Evolutionary conservation across 768 basidiomycete genomes (phyloP), one percentile per base, ranked within the genome.

Genomic region (Leccinum boreale): DNA sequence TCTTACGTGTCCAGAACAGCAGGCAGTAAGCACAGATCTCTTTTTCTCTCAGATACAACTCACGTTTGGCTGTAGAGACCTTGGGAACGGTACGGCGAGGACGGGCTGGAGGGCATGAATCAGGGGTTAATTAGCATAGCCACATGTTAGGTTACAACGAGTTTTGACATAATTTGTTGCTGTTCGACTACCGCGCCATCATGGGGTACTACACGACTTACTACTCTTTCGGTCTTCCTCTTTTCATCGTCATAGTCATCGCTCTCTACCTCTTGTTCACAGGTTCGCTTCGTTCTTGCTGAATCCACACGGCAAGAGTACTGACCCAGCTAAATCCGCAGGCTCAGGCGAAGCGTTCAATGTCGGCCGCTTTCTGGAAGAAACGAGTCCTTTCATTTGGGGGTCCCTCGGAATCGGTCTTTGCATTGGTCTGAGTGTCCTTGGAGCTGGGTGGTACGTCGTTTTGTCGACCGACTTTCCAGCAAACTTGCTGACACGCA

Each of bases 351-450:
- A 93, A 73, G 85, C 89, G 1, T 96, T 98, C 86, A 94, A 98
- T 69, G 85, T 93, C 61, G 96, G 95, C 42, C 85, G 85, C 50
- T 98, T 94, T 79, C 81, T 98, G 24, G 94, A 95, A 71, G 92
- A 97, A 77, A 86, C 92, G 26, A 94, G 87, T 69, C 96, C 96
- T 0, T 98, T 92, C 74, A 85, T 87, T 36, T 98, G 93, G 93
- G 95, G 88, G 0, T 80, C 92, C 48, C 84, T 87, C 3, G 97
- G 97, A 10, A 89, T 98, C 36, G 94, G 92, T 17, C 78, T 98
- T 44, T 96, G 93, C 66, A 92, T 96, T 53, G 97, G 97, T 4
- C 71, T 98, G 53, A 94, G 92, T 67, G 94, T 97, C 3, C 76
- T 94, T 3, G 97, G 96, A 58, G 97, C 96, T 50, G 96, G 90